Evolutionary conservation across 208 protist genomes (phyloP), one percentile per base, ranked within the genome.

Genomic region (Vickermania spadyakhi): DNA sequence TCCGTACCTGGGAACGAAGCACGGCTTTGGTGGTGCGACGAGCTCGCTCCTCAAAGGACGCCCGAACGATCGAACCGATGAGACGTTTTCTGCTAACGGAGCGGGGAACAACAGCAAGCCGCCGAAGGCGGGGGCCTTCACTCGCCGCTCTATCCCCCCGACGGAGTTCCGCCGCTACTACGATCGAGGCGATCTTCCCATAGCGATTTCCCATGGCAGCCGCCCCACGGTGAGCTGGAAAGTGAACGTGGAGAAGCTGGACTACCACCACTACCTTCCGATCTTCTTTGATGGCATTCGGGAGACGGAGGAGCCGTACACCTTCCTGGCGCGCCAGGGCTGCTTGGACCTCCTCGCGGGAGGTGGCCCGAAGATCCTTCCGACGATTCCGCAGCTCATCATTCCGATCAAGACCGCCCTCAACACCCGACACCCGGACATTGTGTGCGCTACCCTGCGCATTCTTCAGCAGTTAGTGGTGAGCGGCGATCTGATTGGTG

Each of bases 191-290:
- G 98, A 99, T 76, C 69, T 99, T n/a, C 98, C 98, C 22, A 86
- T 99, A 27, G 80, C 93, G 27, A 79, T 99, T 26, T 79, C 96
- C 52, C 97, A 99, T 70, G 81, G 80, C 31, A 87, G 80, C 60
- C 79, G 78, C 11, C 75, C 81, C 4, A 70, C 72, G n/a, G 72
- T 96, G 52, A 81, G 96, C 41, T 99, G 98, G 97, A 99, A 99
- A 75, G 96, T 99, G 61, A 91, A 98, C 54, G 92, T 98, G 29
- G 96, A 99, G 64, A 95, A 98, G 73, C 84, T 99, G 3, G 98
- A 99, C 74, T 99, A 98, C 72, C 96, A 99, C 70, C 98, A 99
- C 79, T 99, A 99, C 75, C 89, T 99, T 28, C 98, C 98, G 51
- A 98, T 99, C 62, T 99, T 99, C 71, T 99, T 99, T 76, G 98